phyloP scores from a whole-genome alignment of 2,329 filamentous ascomycete species.

The Fusarium goolgardi region DNA sequence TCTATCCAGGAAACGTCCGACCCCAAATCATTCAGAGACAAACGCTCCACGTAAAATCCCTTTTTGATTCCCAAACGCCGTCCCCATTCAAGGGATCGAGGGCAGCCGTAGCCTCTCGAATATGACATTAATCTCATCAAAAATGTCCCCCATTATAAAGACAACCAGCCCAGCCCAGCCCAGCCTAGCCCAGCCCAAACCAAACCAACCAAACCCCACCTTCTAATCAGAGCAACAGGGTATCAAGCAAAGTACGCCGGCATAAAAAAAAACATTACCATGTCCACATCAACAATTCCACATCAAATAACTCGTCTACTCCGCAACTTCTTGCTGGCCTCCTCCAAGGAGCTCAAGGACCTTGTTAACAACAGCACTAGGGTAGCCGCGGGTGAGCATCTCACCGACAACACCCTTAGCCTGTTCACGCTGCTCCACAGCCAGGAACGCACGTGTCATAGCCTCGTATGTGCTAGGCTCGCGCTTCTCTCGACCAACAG shows the following conservation, averaged over 20 bases:
- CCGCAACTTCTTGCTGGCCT: constrained; percentile 54
- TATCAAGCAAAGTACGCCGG: constrained; percentile 49
- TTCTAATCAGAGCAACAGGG: constrained; percentile 46
- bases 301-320: constrained; percentile 35
- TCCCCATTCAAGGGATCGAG: constrained; percentile 41
- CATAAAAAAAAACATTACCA: constrained; percentile 43
- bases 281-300: constrained; percentile 21
- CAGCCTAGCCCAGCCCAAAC: background rate
- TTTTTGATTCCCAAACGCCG: constrained; percentile 48
- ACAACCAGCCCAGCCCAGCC: constrained; percentile 24
- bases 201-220: constrained; percentile 10
- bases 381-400: constrained; percentile 91
- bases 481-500: constrained; percentile 80
- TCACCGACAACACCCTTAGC: constrained; percentile 86
- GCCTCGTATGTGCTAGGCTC: constrained; percentile 99
- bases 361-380: constrained; percentile 90
- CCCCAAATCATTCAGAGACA: constrained; percentile 44
- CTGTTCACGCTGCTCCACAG: constrained; percentile 80
- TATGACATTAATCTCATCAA: constrained; percentile 29
- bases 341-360: constrained; percentile 87
- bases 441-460: constrained; percentile 93
- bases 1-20: constrained; percentile 54
- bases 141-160: constrained; percentile 39
- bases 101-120: constrained; percentile 34
- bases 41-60: constrained; percentile 41